These are phyloP conservation scores for Cercophora newfieldiana DNA, from an alignment of 495 filamentous ascomycete species.

Conservation along the genomic window DNA sequence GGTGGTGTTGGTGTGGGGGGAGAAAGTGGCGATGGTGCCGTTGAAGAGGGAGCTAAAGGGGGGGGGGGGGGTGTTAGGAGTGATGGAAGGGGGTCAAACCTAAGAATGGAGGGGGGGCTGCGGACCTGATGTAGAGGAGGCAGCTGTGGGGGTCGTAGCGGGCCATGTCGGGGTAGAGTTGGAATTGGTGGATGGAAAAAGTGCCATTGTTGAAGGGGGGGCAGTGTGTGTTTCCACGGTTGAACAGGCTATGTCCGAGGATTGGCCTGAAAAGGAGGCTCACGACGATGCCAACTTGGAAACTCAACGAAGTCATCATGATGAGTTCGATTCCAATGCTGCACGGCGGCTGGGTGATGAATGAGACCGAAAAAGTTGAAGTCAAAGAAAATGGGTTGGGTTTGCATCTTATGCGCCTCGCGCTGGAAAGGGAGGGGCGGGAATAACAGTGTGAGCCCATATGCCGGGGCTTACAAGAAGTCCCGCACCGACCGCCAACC, in stretches of 20 bases:
- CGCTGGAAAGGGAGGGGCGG: not conserved
- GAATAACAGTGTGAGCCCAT: not conserved
- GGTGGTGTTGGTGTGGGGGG: constrained; percentile 27
- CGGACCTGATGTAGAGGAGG: constrained; percentile 29
- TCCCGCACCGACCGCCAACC: not conserved
- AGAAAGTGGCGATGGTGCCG: constrained; percentile 24
- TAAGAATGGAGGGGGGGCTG: no score
- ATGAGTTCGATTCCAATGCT: not conserved
- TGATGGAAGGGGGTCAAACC: no score
- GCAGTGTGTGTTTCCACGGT: not conserved
- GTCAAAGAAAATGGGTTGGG: not conserved
- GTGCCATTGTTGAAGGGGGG: constrained; percentile 23
- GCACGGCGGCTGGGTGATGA: not conserved
- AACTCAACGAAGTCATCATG: not conserved
- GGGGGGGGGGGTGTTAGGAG: no score
- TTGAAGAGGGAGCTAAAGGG: constrained; percentile 25
- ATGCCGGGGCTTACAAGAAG: not conserved
- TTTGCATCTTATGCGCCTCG: no score
- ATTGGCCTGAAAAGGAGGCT: not conserved
- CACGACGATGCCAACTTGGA: no score
- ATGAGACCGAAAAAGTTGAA: not conserved
- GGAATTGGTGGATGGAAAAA: constrained; percentile 30
- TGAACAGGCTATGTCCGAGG: not conserved
- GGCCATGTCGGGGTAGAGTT: constrained; percentile 36
- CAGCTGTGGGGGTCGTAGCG: constrained; percentile 30